These are phyloP conservation scores for Talaromyces sp. DNA, from an alignment of 2,329 filamentous ascomycete genomes.

Conservation along the genomic window DNA sequence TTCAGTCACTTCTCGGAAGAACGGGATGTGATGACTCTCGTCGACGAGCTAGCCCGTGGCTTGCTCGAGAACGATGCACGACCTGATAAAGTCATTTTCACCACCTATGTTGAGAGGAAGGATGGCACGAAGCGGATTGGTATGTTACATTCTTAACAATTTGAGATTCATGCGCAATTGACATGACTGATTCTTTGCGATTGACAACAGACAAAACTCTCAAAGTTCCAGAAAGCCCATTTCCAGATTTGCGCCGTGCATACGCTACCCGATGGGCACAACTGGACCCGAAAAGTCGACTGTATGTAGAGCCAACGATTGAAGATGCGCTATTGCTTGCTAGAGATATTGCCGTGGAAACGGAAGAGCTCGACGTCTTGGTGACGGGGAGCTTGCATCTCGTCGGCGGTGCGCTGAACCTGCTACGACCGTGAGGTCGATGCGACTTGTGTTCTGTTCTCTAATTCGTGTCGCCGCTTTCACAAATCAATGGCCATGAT, in stretches of 20 bases:
- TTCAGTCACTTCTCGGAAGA: constrained; percentile 33
- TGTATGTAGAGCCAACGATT: constrained; percentile 26
- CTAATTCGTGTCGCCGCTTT: neutral
- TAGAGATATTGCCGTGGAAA: constrained; percentile 19
- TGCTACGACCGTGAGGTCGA: constrained; percentile 20
- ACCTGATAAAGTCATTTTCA: constrained; percentile 30
- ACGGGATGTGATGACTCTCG: constrained; percentile 26
- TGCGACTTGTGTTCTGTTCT: neutral
- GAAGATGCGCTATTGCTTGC: constrained; percentile 28
- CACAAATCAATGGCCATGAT: neutral
- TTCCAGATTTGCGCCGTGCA: constrained; percentile 22
- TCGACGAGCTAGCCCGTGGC: constrained; percentile 23
- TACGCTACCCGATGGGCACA: constrained; percentile 27
- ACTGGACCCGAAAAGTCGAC: constrained; percentile 21
- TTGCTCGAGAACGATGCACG: constrained; percentile 21
- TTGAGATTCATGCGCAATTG: neutral
- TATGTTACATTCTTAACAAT: constrained; percentile 9
- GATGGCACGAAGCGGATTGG: constrained; percentile 25
- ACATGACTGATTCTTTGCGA: neutral
- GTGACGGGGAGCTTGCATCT: constrained; percentile 28
- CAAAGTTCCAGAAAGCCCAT: constrained; percentile 21
- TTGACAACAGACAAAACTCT: constrained; percentile 24
- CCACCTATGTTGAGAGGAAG: constrained; percentile 28
- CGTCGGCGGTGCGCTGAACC: constrained; percentile 27
- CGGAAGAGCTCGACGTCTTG: constrained; percentile 22